Conservation (phyloP, 306 rosid genomes). For the Lupinus albus region DNA sequence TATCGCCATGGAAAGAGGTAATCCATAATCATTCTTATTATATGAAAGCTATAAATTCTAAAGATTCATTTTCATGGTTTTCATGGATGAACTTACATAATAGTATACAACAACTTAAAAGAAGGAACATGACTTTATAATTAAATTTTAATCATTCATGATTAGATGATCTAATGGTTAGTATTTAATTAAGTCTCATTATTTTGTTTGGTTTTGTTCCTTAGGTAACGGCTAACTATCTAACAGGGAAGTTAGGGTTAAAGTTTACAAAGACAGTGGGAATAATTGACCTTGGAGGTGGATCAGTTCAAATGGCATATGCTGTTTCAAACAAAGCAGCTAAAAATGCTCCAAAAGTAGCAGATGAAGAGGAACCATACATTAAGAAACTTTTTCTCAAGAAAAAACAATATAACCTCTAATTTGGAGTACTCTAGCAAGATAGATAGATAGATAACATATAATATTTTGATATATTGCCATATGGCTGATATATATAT, state of each 20-base stretch:
- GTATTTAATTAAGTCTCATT: too few species aligned
- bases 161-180: too few species aligned
- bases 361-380: slow-evolving; percentile 57
- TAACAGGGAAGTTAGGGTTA: slow-evolving; percentile 64
- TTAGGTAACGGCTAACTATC: slow-evolving; percentile 69
- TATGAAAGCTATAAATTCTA: too few species aligned
- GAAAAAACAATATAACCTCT: slow-evolving; percentile 56
- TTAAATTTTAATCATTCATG: too few species aligned
- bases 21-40: too few species aligned
- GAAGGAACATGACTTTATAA: too few species aligned
- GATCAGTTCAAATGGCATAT: slow-evolving; percentile 83
- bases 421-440: neutral
- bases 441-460: too few species aligned
- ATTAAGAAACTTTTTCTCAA: slow-evolving; percentile 53
- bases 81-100: too few species aligned
- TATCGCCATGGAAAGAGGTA: too few species aligned
- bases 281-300: slow-evolving; percentile 29
- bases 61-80: too few species aligned
- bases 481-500: neutral
- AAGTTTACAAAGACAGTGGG: slow-evolving; percentile 58
- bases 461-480: neutral
- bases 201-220: neutral
- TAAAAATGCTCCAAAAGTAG: slow-evolving; percentile 51
- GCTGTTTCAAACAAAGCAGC: slow-evolving; percentile 64
- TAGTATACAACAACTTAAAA: too few species aligned